A percentile compares a stretch with the other conserved stretches of the same genome.
Conservation (phyloP, 805 yeast genomes). For the Saccharomycopsis sp. region DNA sequence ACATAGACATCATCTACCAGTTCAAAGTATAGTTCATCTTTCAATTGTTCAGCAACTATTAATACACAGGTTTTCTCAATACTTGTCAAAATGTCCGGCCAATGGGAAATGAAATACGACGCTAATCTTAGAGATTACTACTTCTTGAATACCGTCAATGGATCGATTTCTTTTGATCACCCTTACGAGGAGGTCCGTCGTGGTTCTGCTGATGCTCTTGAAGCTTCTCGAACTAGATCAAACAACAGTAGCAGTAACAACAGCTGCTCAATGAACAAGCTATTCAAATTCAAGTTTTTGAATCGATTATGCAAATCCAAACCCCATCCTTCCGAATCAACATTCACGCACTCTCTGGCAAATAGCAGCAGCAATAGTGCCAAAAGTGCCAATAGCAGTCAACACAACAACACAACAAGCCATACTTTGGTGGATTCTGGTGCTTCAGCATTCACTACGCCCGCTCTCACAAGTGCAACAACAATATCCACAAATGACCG, state of each 20-base stretch:
- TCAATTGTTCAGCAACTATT: no score
- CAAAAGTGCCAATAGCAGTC: neutral
- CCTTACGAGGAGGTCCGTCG: constrained; percentile 11
- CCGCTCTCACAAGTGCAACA: neutral
- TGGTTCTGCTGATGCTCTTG: neutral
- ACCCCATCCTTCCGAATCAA: neutral
- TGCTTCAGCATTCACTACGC: neutral
- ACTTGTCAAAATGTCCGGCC: neutral
- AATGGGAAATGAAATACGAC: constrained; percentile 10
- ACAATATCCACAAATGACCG: neutral
- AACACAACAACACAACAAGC: neutral
- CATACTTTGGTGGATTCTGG: neutral
- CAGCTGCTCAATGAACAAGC: neutral
- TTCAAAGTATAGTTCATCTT: no score
- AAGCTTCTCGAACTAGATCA: neutral
- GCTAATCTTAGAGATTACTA: constrained; percentile 7
- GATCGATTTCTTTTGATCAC: constrained; percentile 14
- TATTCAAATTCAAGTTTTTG: neutral
- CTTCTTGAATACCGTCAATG: constrained; percentile 8
- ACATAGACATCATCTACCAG: no score
- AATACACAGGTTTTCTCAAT: neutral
- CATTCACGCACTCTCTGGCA: neutral
- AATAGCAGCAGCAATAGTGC: neutral
- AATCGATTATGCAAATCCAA: neutral
- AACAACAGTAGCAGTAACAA: neutral